These are phyloP conservation scores for Allium sativum DNA, from an alignment of 106 monocot species.

Conservation along the genomic window DNA sequence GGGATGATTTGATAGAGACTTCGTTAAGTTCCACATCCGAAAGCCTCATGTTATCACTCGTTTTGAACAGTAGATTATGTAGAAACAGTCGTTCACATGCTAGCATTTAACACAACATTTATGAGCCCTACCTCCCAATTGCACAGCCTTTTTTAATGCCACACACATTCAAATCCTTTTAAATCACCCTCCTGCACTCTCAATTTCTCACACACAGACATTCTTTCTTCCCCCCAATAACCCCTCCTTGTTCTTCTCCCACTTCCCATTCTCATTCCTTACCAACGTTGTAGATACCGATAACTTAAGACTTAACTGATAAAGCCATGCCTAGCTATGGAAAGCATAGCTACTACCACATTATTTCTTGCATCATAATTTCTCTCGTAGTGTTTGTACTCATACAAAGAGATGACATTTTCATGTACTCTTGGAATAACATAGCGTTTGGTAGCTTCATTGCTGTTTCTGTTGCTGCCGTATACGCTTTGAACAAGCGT, in stretches of 20 bases:
- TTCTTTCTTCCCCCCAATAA: too few species aligned
- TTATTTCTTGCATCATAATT: not conserved
- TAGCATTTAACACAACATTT: constrained; percentile 10
- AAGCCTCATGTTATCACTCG: too few species aligned
- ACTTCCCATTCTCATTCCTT: not conserved
- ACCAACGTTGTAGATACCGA: not conserved
- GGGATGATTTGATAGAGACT: too few species aligned
- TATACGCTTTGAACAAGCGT: not conserved
- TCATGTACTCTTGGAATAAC: not conserved
- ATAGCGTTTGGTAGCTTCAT: not conserved
- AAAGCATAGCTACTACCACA: not conserved
- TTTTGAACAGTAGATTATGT: not conserved
- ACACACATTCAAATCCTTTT: not conserved
- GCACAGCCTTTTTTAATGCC: not conserved
- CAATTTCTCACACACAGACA: too few species aligned
- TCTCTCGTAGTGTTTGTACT: not conserved
- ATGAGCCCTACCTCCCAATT: not conserved
- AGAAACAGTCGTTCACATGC: not conserved
- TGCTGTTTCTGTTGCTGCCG: not conserved
- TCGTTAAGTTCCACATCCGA: too few species aligned
- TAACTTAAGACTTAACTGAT: not conserved
- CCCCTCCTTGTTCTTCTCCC: not conserved
- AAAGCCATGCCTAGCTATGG: constrained; percentile 7
- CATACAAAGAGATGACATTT: not conserved
- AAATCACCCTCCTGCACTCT: not conserved